These are phyloP conservation scores for Arthrobotrys pseudoclavata DNA, from an alignment of 2,329 filamentous ascomycete species.

Conservation along the genomic window DNA sequence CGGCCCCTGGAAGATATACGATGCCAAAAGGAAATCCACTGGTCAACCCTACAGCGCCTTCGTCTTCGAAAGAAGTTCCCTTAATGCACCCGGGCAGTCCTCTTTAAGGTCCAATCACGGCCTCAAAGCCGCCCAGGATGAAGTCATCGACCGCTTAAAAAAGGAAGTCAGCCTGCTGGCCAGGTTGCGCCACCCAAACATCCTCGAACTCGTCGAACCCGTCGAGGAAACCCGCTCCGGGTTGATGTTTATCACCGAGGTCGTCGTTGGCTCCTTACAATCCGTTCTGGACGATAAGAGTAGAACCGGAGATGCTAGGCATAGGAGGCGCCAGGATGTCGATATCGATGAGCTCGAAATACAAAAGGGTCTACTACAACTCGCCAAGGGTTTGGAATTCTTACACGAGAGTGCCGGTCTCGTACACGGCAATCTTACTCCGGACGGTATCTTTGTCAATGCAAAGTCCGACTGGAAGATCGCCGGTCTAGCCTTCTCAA, in stretches of 20 bases:
- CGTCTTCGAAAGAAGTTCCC: conserved; percentile 88
- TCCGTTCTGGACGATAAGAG: conserved; percentile 85
- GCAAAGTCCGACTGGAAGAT: conserved; percentile 99
- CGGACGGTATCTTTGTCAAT: conserved; percentile 93
- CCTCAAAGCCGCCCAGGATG: conserved; percentile 85
- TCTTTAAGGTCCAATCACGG: conserved; percentile 67
- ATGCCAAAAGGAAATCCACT: conserved; percentile 95
- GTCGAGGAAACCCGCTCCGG: conserved; percentile 94
- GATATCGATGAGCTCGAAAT: conserved; percentile 98
- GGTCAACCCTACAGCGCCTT: conserved; percentile 91
- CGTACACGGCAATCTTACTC: conserved; percentile 93
- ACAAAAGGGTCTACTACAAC: conserved; percentile 92
- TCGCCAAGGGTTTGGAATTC: conserved; percentile 94
- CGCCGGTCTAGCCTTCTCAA: conserved; percentile 90
- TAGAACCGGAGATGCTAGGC: conserved; percentile 80
- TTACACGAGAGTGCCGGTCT: conserved; percentile 93
- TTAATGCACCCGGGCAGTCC: conserved; percentile 76
- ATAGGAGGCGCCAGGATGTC: conserved; percentile 79
- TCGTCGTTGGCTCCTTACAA: conserved; percentile 88
- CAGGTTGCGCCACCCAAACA: conserved; percentile 87
- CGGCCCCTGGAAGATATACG: conserved; percentile 97
- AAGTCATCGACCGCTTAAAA: conserved; percentile 89
- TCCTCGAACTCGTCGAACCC: conserved; percentile 92
- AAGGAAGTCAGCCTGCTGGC: conserved; percentile 92
- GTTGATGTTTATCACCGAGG: conserved; percentile 94